Base-by-base conservation (phyloP, 495 filamentous ascomycete species). In the Aspergillus haitiensis region DNA sequence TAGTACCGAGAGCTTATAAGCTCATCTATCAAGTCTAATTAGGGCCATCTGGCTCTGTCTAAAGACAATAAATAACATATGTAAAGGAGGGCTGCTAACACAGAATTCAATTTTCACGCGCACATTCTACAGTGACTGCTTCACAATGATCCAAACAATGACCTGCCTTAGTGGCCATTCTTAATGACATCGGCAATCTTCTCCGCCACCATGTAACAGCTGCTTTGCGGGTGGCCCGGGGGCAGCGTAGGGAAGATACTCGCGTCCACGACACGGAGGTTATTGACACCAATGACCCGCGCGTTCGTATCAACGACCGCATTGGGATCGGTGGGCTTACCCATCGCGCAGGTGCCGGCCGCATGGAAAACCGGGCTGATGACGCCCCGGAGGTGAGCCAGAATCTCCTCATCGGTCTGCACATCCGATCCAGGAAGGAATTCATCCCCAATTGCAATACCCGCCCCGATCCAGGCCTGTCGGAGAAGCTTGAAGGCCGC, bases 301-400 rank as follows among this genome's bases (percentile, higher is more conserved):
- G 21, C 21, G 3, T 27, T 27, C 21, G 21, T 1, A 27, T 27
- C 21, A 27, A 27, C 21, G 21, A 27, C 21, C 1, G 21, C 21
- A 27, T 27, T 27, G 21, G 21, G 21, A 27, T 27, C 21, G 21
- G 21, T 27, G 21, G 21, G 1, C 49, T 51, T 59, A 1, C 82
- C 81, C 81, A 84, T 84, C 53, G 67, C 71, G 62, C 78, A 81
- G 0, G 80, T 82, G 0, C 62, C 58, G 6, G 72, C 64, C 2
- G 78, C 82, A 70, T 87, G 84, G 49, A 66, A 83, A 10, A 84
- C 67, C 4, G 79, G 74, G 18, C 58, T 63, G 31, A 76, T 56
- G 53, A 48, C 77, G 32, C 68, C n/a, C 57, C 67, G 59, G 42
- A 86, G 77, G 42, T 52, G 74, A 10, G 64, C 62, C 9, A 73